Percentiles rank a stretch among this genome's conserved stretches.
Evolutionary conservation across 2,329 filamentous ascomycete species (phyloP).

Genomic region (Fusarium pininemorale): DNA sequence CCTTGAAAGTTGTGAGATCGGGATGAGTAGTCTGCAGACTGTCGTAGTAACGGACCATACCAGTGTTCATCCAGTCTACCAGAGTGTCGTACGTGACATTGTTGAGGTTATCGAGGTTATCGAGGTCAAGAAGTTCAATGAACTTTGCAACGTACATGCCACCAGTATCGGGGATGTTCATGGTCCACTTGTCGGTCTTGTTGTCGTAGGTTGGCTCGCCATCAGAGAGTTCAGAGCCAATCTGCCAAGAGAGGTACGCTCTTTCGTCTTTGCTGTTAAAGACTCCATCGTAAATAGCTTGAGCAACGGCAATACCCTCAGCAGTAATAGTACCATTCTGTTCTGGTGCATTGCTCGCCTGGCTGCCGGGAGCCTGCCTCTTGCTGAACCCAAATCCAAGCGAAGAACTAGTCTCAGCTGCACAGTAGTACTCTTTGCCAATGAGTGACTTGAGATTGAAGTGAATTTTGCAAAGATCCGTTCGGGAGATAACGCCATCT

Average conservation of each 20-base stretch:
- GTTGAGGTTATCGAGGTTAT: not conserved
- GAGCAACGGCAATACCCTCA: not conserved
- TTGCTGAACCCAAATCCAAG: slow-evolving; percentile 6
- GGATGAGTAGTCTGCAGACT: slow-evolving; percentile 1
- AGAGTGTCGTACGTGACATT: not conserved
- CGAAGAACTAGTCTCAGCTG: not conserved
- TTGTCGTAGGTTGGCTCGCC: not conserved
- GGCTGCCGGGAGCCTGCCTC: not conserved
- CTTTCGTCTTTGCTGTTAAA: not conserved
- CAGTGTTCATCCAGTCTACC: not conserved
- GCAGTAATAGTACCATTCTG: not conserved
- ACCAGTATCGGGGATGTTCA: not conserved
- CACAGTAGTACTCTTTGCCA: not conserved
- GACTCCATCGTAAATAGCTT: not conserved
- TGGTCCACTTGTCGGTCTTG: not conserved
- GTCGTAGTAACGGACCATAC: not conserved
- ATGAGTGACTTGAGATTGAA: not conserved
- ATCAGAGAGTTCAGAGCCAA: not conserved
- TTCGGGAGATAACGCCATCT: not conserved
- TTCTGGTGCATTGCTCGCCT: not conserved
- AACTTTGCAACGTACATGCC: slow-evolving; percentile 6
- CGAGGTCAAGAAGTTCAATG: not conserved
- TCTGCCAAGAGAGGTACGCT: not conserved
- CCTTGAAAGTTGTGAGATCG: not conserved
- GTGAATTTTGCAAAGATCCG: slow-evolving; percentile 7